Conservation (phyloP, 768 basidiomycete genomes). For the Omphalotus guepiniiformis region DNA sequence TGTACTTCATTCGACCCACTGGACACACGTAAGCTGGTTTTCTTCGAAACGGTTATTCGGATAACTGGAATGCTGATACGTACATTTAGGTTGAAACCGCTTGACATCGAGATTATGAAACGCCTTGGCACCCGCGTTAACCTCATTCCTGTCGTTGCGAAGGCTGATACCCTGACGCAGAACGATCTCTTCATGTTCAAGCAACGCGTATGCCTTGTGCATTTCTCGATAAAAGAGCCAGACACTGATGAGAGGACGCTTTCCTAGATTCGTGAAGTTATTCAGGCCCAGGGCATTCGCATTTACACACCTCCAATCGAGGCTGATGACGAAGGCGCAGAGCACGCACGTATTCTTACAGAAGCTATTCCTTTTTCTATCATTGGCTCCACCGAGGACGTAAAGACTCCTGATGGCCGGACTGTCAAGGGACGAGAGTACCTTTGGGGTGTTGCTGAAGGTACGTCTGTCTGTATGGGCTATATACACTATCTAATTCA, state of each 20-base stretch:
- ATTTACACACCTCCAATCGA: conserved; percentile 95
- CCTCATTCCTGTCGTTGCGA: conserved; percentile 95
- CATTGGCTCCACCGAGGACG: conserved; percentile 95
- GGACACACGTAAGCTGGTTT: conserved; percentile 81
- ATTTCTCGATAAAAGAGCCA: not conserved
- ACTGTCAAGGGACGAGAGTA: conserved; percentile 97
- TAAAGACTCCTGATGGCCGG: conserved; percentile 85
- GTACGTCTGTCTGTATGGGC: conserved; percentile 33
- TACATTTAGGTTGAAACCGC: conserved; percentile 74
- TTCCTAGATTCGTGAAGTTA: conserved; percentile 78
- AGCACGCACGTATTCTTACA: conserved; percentile 83
- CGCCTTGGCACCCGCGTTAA: conserved; percentile 97
- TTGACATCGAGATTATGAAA: conserved; percentile 99
- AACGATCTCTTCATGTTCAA: conserved; percentile 91
- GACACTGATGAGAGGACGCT: conserved; percentile 1
- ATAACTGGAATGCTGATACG: conserved; percentile 7
- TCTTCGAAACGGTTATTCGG: conserved; percentile 5
- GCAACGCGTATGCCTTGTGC: conserved; percentile 74
- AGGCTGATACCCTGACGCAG: conserved; percentile 96
- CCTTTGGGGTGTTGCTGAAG: conserved; percentile 99
- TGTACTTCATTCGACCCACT: conserved; percentile 95
- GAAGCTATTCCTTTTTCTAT: conserved; percentile 98
- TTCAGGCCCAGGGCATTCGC: conserved; percentile 88
- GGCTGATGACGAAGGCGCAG: conserved; percentile 78
- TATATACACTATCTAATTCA: not conserved